phyloP scores from a whole-genome alignment of 2,329 filamentous ascomycete species.

The Cryphonectria radicalis region DNA sequence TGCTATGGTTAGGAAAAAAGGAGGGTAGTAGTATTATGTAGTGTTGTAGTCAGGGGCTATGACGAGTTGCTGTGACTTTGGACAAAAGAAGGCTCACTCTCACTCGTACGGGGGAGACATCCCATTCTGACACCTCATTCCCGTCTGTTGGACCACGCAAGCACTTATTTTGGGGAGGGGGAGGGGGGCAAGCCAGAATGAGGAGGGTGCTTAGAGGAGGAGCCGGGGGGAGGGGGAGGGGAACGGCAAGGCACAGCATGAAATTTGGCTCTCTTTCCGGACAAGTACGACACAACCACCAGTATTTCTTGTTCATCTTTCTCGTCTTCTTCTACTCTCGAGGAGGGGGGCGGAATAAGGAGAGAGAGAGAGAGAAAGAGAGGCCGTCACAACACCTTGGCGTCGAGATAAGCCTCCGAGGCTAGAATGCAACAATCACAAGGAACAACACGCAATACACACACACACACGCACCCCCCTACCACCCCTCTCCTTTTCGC shows the following conservation, averaged over 20 bases:
- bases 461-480: not conserved
- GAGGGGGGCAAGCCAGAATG: not conserved
- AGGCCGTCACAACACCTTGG: constrained; percentile 1
- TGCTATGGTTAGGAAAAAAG: not conserved
- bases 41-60: not conserved
- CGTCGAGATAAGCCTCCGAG: not conserved
- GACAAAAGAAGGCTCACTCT: not conserved
- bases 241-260: constrained; percentile 13
- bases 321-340: not conserved
- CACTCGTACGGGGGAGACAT: not conserved
- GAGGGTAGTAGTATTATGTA: not conserved
- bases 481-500: no score
- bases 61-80: no score
- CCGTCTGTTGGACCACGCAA: not conserved
- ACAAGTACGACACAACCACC: not conserved
- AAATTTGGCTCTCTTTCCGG: not conserved
- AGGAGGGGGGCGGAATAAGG: not conserved
- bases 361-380: no score
- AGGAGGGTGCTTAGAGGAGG: no score
- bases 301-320: not conserved
- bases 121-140: not conserved
- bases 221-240: not conserved
- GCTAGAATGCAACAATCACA: not conserved
- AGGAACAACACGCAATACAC: not conserved
- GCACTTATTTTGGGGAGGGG: not conserved